Evolutionary conservation across 208 protist species (phyloP).

Genomic region (Endotrypanum monterogeii): DNA sequence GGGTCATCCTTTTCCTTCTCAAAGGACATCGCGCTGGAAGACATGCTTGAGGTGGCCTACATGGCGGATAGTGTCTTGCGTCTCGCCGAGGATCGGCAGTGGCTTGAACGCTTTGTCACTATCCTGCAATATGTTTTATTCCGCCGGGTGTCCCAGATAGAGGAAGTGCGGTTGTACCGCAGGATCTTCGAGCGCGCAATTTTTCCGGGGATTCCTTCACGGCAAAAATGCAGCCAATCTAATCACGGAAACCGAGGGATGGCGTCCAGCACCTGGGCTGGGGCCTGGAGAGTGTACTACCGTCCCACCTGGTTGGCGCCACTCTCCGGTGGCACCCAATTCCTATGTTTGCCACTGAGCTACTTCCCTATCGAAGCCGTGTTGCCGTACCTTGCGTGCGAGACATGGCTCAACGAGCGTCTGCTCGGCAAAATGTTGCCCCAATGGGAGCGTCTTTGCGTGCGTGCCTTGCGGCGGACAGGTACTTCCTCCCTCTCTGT

Average conservation of each 20-base stretch:
- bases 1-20: conserved; percentile 37
- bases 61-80: conserved; percentile 26
- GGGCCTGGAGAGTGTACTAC: conserved; percentile 40
- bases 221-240: not conserved
- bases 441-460: conserved; percentile 12
- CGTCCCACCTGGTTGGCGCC: conserved; percentile 45
- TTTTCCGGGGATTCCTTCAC: conserved; percentile 9
- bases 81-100: conserved; percentile 25
- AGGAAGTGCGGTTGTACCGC: conserved; percentile 35
- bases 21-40: conserved; percentile 21
- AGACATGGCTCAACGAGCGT: conserved; percentile 49
- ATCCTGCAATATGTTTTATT: conserved; percentile 49
- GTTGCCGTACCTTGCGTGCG: conserved; percentile 45
- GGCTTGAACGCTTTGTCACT: conserved; percentile 29
- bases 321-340: conserved; percentile 6
- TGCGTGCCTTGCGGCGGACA: not conserved
- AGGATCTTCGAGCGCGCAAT: conserved; percentile 12
- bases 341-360: conserved; percentile 57
- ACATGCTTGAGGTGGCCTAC: conserved; percentile 35
- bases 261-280: not conserved
- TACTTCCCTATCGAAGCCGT: conserved; percentile 71
- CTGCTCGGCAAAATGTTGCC: conserved; percentile 17
- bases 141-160: conserved; percentile 43
- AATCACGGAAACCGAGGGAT: not conserved
- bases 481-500: not conserved